Conservation (phyloP, 352 stramenopile species). For the Peronospora tabacina region DNA sequence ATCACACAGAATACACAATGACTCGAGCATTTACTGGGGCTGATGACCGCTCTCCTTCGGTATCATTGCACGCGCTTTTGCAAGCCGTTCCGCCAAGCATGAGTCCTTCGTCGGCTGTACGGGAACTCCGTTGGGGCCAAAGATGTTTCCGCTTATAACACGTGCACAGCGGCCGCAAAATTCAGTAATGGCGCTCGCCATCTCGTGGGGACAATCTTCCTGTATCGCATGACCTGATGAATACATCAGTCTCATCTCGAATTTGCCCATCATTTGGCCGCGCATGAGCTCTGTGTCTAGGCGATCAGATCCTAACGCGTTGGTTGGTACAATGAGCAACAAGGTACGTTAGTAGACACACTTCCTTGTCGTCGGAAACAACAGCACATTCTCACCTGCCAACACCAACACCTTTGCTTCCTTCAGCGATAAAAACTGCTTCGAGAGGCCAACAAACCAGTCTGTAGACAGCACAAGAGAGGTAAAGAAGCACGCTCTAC, state of each 20-base stretch:
- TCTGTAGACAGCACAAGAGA: conserved; percentile 25
- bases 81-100: conserved; percentile 42
- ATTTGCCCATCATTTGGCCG: conserved; percentile 89
- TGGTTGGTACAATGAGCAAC: conserved; percentile 1
- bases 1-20: conserved; percentile 19
- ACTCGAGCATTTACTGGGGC: conserved; percentile 9
- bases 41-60: conserved; percentile 29
- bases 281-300: conserved; percentile 84
- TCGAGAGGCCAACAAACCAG: conserved; percentile 81
- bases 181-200: conserved; percentile 55
- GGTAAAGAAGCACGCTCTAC: conserved; percentile 1
- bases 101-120: conserved; percentile 30
- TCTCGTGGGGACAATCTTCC: conserved; percentile 75
- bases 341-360: not conserved
- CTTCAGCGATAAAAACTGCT: conserved; percentile 73
- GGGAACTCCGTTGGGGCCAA: conserved; percentile 19
- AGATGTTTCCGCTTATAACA: conserved; percentile 31
- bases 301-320: conserved; percentile 51
- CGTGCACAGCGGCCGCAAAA: conserved; percentile 52
- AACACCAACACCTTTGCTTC: conserved; percentile 80
- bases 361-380: not conserved
- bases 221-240: conserved; percentile 85
- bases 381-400: conserved; percentile 32
- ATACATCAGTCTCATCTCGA: conserved; percentile 81
- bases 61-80: conserved; percentile 53